phyloP scores from a whole-genome alignment of 2,329 filamentous ascomycete species.

The Akanthomyces lecanii region DNA sequence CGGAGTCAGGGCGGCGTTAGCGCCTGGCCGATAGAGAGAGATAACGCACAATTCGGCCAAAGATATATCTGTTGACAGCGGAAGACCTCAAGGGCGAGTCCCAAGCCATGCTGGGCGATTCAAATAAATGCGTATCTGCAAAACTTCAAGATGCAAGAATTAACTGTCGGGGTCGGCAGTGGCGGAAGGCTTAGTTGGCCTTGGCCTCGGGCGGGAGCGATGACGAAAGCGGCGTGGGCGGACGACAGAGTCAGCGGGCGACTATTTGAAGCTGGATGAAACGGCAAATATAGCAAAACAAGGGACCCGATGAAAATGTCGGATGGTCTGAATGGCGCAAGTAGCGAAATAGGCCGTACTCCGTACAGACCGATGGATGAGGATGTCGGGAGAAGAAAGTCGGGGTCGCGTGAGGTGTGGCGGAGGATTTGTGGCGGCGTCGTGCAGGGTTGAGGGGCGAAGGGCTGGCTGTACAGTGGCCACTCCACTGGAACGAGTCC shows the following conservation, averaged over 20 bases:
- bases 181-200: slow-evolving; percentile 6
- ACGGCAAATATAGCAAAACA: neutral
- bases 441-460: neutral
- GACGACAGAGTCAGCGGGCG: neutral
- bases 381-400: slow-evolving; percentile 2
- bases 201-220: neutral
- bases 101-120: slow-evolving; percentile 8
- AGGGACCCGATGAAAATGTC: neutral
- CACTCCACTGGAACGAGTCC: neutral
- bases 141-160: neutral
- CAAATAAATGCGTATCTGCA: neutral
- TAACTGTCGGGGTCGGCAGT: neutral
- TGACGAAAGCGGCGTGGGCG: neutral
- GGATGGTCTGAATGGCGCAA: neutral
- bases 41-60: slow-evolving; percentile 65
- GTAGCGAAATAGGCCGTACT: neutral
- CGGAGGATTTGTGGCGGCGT: neutral
- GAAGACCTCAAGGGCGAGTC: slow-evolving; percentile 6
- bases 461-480: neutral
- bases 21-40: neutral
- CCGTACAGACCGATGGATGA: neutral
- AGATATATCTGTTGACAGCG: slow-evolving; percentile 59
- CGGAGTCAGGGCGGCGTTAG: slow-evolving; percentile 8
- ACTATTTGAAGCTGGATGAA: neutral
- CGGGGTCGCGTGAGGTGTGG: slow-evolving; percentile 14